A percentile compares a stretch with the other conserved stretches of the same genome.
Conservation (phyloP, 2,329 filamentous ascomycete species). For the Leptosphaerulina australis region DNA sequence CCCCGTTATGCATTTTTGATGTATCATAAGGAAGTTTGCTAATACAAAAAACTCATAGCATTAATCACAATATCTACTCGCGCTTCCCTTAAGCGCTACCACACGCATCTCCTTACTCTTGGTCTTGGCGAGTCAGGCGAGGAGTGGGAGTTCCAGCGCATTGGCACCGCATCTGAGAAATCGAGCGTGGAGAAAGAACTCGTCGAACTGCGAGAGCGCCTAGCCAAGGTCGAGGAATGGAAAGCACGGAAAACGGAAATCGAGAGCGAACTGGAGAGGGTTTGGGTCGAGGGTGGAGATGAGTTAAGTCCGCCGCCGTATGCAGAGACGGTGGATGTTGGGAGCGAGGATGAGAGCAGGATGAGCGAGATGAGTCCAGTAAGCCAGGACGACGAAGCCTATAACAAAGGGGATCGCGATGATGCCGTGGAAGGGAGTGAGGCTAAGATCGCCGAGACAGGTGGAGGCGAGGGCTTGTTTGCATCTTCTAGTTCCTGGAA, state of each 20-base stretch:
- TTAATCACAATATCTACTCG: slow-evolving; percentile 95
- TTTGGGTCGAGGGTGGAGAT: slow-evolving; percentile 59
- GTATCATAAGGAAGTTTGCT: not conserved
- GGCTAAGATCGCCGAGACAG: not conserved
- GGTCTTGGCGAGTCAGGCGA: slow-evolving; percentile 81
- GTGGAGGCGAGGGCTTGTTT: slow-evolving; percentile 1
- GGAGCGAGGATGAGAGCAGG: slow-evolving; percentile 47
- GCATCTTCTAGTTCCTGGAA: not conserved
- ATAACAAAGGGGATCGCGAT: not conserved
- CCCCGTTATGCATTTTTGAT: not conserved
- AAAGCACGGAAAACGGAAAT: slow-evolving; percentile 79
- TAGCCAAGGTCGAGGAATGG: slow-evolving; percentile 84
- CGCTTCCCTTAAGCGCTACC: slow-evolving; percentile 92
- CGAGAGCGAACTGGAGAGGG: slow-evolving; percentile 74
- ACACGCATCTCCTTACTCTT: slow-evolving; percentile 86
- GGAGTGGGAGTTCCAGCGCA: slow-evolving; percentile 90
- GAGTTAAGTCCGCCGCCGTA: slow-evolving; percentile 49
- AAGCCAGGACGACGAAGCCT: not conserved
- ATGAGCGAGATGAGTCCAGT: slow-evolving; percentile 30
- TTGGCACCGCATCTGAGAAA: slow-evolving; percentile 92
- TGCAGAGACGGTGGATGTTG: slow-evolving; percentile 24
- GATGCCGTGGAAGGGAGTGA: not conserved
- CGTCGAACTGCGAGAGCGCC: slow-evolving; percentile 77
- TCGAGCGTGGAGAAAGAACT: slow-evolving; percentile 91
- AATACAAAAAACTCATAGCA: slow-evolving; percentile 55